Conservation (phyloP, 2,329 filamentous ascomycete species). For the Clonostachys rhizophaga region DNA sequence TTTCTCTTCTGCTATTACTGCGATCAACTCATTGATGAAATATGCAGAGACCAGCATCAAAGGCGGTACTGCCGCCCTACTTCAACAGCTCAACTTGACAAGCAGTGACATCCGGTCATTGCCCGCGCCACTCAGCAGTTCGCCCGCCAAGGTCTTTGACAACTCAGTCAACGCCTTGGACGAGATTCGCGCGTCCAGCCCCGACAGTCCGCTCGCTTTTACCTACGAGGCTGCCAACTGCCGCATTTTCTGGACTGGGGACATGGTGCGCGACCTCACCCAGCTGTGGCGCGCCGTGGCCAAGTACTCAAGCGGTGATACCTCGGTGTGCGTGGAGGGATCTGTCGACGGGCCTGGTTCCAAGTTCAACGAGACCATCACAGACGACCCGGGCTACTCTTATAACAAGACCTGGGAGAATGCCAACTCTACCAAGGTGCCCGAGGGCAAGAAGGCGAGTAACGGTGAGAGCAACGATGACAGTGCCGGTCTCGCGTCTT, state of each 20-base stretch:
- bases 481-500: too few species aligned
- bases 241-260: neutral
- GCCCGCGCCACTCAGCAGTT: conserved; percentile 4
- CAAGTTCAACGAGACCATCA: too few species aligned
- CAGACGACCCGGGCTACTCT: too few species aligned
- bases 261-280: conserved; percentile 6
- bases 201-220: neutral
- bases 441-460: too few species aligned
- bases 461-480: too few species aligned
- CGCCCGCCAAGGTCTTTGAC: conserved; percentile 6
- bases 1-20: conserved; percentile 4
- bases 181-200: conserved; percentile 20
- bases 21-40: neutral
- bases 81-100: neutral
- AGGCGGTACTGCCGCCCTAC: neutral
- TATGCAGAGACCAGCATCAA: conserved; percentile 7
- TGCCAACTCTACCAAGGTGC: too few species aligned
- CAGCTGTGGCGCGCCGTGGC: conserved; percentile 34
- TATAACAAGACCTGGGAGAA: too few species aligned
- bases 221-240: conserved; percentile 1
- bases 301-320: neutral
- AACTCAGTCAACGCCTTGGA: conserved; percentile 27
- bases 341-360: too few species aligned
- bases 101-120: neutral
- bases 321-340: too few species aligned